phyloP scores from a whole-genome alignment of 345 rosid species.

The Lagerstroemia speciosa region DNA sequence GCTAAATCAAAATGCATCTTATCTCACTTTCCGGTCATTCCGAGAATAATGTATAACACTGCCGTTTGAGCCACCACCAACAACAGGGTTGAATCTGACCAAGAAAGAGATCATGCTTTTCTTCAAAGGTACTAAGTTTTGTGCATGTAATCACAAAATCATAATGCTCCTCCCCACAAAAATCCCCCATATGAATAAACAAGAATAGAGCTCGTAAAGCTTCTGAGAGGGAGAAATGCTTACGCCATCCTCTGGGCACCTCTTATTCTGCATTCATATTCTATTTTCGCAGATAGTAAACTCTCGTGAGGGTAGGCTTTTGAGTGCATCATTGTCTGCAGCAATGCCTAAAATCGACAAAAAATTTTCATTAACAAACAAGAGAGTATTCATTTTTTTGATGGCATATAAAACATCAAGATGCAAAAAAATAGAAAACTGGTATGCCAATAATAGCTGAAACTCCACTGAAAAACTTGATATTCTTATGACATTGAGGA shows the following conservation, averaged over 20 bases:
- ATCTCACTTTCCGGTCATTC: conserved; percentile 79
- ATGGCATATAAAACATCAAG: not conserved
- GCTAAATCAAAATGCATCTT: conserved; percentile 4
- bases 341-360: conserved; percentile 44
- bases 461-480: not conserved
- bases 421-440: not conserved
- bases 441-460: not conserved
- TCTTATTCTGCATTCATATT: conserved; percentile 84
- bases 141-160: not conserved
- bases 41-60: conserved; percentile 88
- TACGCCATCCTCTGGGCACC: conserved; percentile 99
- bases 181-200: not conserved
- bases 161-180: not conserved
- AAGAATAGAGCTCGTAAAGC: not conserved
- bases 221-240: conserved; percentile 25
- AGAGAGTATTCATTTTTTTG: not conserved
- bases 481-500: not conserved
- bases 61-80: conserved; percentile 90
- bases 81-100: conserved; percentile 85
- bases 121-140: not conserved
- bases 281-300: conserved; percentile 69
- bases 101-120: conserved; percentile 5
- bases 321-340: conserved; percentile 86
- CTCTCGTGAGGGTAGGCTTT: conserved; percentile 66
- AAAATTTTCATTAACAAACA: not conserved